Percentiles rank a stretch among this genome's conserved stretches.
Conservation (phyloP, 306 rosid species). For the Vachellia pachyceras region DNA sequence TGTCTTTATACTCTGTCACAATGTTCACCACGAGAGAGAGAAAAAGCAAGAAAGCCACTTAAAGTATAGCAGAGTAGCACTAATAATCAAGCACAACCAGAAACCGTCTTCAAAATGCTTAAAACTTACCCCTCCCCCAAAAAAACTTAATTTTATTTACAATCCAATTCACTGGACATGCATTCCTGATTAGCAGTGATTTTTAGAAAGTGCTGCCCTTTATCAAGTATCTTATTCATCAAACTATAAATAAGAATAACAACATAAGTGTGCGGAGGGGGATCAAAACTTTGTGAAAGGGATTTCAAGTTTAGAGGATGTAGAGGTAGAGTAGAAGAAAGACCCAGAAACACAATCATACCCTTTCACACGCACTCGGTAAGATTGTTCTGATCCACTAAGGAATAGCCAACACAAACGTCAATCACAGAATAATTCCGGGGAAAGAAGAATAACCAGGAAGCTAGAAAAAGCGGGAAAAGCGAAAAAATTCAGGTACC, state of each 20-base stretch:
- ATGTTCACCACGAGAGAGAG: slow-evolving; percentile 1
- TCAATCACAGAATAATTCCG: slow-evolving; percentile 22
- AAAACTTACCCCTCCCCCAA: not conserved
- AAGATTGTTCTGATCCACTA: slow-evolving; percentile 39
- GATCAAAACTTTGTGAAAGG: slow-evolving; percentile 25
- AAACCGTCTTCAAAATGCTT: slow-evolving; percentile 8
- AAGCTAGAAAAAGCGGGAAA: not conserved
- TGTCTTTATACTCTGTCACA: no score
- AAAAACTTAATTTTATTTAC: slow-evolving; percentile 14
- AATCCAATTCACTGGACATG: slow-evolving; percentile 6
- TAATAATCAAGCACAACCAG: slow-evolving; percentile 24
- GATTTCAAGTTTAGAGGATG: not conserved
- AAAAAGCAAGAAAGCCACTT: slow-evolving; percentile 35
- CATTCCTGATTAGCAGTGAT: not conserved
- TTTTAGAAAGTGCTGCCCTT: not conserved
- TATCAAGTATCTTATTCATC: slow-evolving; percentile 1
- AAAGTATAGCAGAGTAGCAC: not conserved
- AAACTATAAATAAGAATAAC: slow-evolving; percentile 4
- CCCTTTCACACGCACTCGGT: slow-evolving; percentile 19
- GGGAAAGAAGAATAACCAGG: not conserved
- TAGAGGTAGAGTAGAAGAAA: slow-evolving; percentile 2
- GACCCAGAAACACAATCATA: slow-evolving; percentile 17
- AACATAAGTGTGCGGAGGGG: not conserved
- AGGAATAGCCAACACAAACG: slow-evolving; percentile 1
- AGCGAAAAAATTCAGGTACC: slow-evolving; percentile 59